Evolutionary conservation across 2,329 filamentous ascomycete species (phyloP), one percentile per base, ranked within the genome.

Genomic region (Aspergillus pseudonomiae): DNA sequence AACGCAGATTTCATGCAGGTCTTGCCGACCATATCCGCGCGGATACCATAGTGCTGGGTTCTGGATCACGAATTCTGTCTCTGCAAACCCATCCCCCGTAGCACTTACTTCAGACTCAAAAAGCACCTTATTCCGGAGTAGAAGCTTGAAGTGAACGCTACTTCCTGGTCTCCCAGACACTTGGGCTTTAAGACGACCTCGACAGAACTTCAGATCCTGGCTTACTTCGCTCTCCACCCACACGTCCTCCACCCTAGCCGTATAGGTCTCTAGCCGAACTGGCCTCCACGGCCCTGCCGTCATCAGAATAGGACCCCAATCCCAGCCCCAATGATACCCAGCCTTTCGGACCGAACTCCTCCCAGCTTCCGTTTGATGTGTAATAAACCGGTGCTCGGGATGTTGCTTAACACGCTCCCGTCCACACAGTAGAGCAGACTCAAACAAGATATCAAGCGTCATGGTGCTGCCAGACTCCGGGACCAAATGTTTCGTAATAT

Each of bases 301-400:
- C 73, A 88, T 81, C 57, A 89, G 68, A 9, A 88, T 81, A 0
- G 88, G 88, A 0, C 88, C 88, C 88, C 88, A 90, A 69, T 91
- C 88, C 88, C 88, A 91, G 2, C 88, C 87, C 86, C 86, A 91
- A 67, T 89, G 85, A 68, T 88, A 90, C 73, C 90, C 88, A 0
- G 88, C 86, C 71, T 90, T 91, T 21, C 88, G 79, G 0, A 86
- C 83, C 5, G 83, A 82, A 3, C 86, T 71, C 24, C 79, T 68
- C 16, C 75, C 71, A 7, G 73, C 64, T 28, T 82, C 80, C 0
- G 80, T 81, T 63, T 82, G 82, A 66, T 79, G 81, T 12, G 75
- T 75, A 1, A 77, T 72, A 73, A 79, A 84, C 41, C 71, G 74
- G 66, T 85, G 82, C n/a, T 79, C 73, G 7, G 78, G 76, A 61